Evolutionary conservation across 768 basidiomycete species (phyloP).

Genomic region (Serendipita sp.): DNA sequence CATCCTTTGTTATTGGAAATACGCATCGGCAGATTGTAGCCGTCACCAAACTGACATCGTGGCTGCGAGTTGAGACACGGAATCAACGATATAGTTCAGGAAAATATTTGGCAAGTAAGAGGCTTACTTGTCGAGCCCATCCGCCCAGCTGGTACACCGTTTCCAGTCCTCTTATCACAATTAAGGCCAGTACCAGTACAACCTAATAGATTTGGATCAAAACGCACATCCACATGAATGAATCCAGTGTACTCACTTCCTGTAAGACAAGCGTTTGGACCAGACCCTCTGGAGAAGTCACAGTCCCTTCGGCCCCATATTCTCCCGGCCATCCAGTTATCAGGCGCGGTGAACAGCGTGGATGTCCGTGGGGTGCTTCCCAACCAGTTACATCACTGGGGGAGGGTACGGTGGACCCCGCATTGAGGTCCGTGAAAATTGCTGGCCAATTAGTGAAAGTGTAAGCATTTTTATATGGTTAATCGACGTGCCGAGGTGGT

Average conservation of each 20-base stretch:
- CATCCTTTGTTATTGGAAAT: slow-evolving; percentile 44
- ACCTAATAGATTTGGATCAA: slow-evolving; percentile 1
- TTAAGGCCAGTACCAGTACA: slow-evolving; percentile 31
- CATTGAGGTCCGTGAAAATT: slow-evolving; percentile 41
- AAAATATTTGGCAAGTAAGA: slow-evolving; percentile 20
- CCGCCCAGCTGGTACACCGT: slow-evolving; percentile 42
- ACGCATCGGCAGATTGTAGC: slow-evolving; percentile 36
- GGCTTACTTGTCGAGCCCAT: slow-evolving; percentile 41
- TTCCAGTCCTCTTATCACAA: slow-evolving; percentile 37
- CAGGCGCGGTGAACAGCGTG: slow-evolving; percentile 13
- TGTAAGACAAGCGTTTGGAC: slow-evolving; percentile 38
- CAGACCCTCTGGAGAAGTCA: slow-evolving; percentile 37
- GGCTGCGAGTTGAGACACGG: background rate
- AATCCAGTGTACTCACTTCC: slow-evolving; percentile 22
- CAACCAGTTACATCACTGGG: slow-evolving; percentile 10
- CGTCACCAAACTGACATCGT: slow-evolving; percentile 45
- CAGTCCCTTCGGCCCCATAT: slow-evolving; percentile 39
- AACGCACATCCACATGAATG: background rate
- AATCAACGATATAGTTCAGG: background rate
- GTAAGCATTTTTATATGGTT: slow-evolving; percentile 41
- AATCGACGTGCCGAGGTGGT: slow-evolving; percentile 31
- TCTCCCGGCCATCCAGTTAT: slow-evolving; percentile 16
- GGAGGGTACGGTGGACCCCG: slow-evolving; percentile 22
- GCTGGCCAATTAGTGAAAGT: slow-evolving; percentile 55
- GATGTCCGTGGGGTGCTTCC: slow-evolving; percentile 12